Conservation (phyloP, 2,329 filamentous ascomycete genomes). For the Nemania diffusa region DNA sequence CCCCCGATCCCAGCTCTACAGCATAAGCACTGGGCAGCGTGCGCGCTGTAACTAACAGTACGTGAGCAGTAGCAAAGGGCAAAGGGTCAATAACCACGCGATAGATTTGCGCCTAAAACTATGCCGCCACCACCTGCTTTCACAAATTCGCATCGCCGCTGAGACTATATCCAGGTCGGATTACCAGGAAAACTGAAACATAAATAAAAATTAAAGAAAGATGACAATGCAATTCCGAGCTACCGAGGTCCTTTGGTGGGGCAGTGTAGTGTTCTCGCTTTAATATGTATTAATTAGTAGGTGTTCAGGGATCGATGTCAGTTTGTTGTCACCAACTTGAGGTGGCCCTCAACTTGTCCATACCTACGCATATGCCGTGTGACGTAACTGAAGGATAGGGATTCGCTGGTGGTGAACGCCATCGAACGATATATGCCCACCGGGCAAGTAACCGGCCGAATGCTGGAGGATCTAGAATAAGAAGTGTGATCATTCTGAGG, state of each 20-base stretch:
- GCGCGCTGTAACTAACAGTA: neutral
- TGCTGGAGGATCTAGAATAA: neutral
- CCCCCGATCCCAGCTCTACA: conserved; percentile 1
- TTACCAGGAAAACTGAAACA: neutral
- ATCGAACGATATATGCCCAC: neutral
- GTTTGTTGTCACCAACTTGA: neutral
- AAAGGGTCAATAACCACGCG: neutral
- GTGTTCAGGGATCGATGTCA: neutral
- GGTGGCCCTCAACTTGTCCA: too few species aligned
- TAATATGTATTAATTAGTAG: too few species aligned
- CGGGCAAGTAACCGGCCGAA: neutral
- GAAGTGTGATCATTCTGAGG: neutral
- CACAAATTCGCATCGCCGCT: neutral
- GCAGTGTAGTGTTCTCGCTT: neutral
- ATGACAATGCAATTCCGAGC: too few species aligned
- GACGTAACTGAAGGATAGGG: neutral
- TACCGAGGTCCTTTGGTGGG: too few species aligned
- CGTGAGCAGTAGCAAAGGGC: neutral
- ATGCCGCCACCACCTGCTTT: neutral
- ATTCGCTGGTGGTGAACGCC: neutral
- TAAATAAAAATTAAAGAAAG: too few species aligned
- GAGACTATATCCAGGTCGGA: neutral
- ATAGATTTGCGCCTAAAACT: neutral
- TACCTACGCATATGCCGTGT: conserved; percentile 8
- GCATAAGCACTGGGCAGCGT: neutral